These are phyloP conservation scores for Raffaelea albimanens DNA, from an alignment of 2,329 filamentous ascomycete genomes.

Conservation along the genomic window DNA sequence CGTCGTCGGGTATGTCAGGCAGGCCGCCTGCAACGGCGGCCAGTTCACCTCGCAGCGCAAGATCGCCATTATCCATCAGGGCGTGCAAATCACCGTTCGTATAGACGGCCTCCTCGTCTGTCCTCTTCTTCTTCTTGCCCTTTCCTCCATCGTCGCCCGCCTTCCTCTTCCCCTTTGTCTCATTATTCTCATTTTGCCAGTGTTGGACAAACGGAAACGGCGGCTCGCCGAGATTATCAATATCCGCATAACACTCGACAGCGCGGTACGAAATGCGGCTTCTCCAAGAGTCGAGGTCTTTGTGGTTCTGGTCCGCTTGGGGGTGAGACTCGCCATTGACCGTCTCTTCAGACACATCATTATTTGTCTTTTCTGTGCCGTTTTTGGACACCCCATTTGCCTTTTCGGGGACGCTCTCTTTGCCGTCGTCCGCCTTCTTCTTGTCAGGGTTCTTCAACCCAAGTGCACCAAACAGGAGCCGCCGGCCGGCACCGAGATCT, in stretches of 20 bases:
- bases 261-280: conserved; percentile 65
- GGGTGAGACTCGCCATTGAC: no score
- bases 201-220: conserved; percentile 81
- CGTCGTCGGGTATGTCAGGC: not conserved
- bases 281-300: conserved; percentile 43
- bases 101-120: no score
- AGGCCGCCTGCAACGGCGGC: no score
- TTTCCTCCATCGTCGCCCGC: no score
- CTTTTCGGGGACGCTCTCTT: no score
- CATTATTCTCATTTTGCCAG: no score
- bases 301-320: not conserved
- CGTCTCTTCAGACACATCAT: no score
- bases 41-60: no score
- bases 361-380: not conserved
- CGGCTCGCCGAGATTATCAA: conserved; percentile 59
- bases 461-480: conserved; percentile 63
- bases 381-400: no score
- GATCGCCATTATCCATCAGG: no score
- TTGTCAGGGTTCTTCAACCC: conserved; percentile 60
- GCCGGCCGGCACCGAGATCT: conserved; percentile 50
- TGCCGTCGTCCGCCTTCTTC: conserved; percentile 49
- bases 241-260: conserved; percentile 73
- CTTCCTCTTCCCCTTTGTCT: not conserved
- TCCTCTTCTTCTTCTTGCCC: conserved; percentile 36
- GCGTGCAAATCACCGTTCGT: no score